Percentiles rank a stretch among this genome's conserved stretches.
phyloP scores from a whole-genome alignment of 305 asterid genomes.

The Coffea humblotiana region DNA sequence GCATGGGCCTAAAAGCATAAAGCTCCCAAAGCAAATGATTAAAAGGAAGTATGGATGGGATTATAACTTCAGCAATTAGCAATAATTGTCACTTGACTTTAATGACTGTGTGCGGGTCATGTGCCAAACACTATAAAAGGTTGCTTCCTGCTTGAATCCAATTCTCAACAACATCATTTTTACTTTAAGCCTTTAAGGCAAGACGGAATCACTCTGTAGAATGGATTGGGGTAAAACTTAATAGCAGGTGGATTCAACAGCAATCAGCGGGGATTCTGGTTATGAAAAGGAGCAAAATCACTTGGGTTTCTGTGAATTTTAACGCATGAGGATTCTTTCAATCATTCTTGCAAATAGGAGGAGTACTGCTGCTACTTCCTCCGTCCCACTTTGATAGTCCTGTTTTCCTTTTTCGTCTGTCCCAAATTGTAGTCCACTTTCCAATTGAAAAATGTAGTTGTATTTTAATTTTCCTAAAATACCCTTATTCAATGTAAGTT shows the following conservation, averaged over 20 bases:
- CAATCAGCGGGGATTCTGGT: not conserved
- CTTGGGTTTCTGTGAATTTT: not conserved
- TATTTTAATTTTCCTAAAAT: too few relatives aligned
- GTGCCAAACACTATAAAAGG: not conserved
- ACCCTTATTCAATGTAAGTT: too few relatives aligned
- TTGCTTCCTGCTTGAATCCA: conserved; percentile 2
- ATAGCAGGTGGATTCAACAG: not conserved
- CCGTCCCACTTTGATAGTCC: too few relatives aligned
- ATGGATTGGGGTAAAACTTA: not conserved
- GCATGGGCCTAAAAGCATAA: conserved; percentile 3
- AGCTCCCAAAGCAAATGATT: conserved; percentile 6
- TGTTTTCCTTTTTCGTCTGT: too few relatives aligned
- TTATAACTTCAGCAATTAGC: not conserved
- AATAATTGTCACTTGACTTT: conserved; percentile 11
- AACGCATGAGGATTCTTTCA: not conserved
- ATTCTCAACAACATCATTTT: not conserved
- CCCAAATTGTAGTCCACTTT: too few relatives aligned
- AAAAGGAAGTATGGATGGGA: not conserved
- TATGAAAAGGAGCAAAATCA: not conserved
- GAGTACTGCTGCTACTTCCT: too few relatives aligned
- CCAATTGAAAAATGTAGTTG: too few relatives aligned
- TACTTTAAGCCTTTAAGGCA: not conserved
- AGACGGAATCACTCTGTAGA: not conserved
- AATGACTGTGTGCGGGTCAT: conserved; percentile 9
- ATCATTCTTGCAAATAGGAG: not conserved